Percentiles rank a stretch among this genome's conserved stretches.
phyloP scores from a whole-genome alignment of 1,139 yeast species.

The Pichia sp. region DNA sequence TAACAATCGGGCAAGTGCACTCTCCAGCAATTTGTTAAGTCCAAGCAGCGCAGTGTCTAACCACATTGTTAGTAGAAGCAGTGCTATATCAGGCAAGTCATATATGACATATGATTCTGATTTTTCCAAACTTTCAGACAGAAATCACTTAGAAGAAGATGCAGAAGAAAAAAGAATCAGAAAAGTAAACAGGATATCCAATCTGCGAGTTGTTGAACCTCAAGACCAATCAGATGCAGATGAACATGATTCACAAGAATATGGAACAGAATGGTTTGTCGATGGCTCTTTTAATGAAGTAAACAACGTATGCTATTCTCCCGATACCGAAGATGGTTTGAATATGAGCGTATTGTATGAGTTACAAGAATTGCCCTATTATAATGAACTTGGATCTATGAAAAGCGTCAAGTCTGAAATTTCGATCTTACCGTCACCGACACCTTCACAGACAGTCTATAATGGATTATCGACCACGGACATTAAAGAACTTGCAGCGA shows the following conservation, averaged over 20 bases:
- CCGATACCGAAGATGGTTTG: neutral
- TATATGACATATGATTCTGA: constrained; percentile 52
- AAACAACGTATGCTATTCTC: too few relatives aligned
- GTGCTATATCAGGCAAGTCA: constrained; percentile 32
- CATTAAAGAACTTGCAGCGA: constrained; percentile 64
- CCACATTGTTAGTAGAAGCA: constrained; percentile 17
- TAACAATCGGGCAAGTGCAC: neutral
- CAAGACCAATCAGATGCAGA: too few relatives aligned
- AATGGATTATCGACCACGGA: constrained; percentile 60
- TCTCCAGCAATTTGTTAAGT: neutral
- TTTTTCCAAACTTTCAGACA: constrained; percentile 27
- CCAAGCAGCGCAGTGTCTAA: constrained; percentile 17
- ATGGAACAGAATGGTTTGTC: too few relatives aligned
- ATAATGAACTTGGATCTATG: constrained; percentile 1
- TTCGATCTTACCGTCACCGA: constrained; percentile 23
- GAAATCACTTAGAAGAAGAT: neutral
- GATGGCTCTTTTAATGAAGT: too few relatives aligned
- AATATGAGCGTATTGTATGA: neutral
- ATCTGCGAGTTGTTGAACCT: neutral
- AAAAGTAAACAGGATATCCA: constrained; percentile 9
- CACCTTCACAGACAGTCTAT: constrained; percentile 30
- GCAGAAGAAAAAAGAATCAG: constrained; percentile 3
- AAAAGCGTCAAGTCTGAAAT: constrained; percentile 4
- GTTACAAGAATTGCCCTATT: constrained; percentile 15
- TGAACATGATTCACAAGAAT: too few relatives aligned